Conservation (phyloP, 331 rosid species). For the Stylosanthes scabra region DNA sequence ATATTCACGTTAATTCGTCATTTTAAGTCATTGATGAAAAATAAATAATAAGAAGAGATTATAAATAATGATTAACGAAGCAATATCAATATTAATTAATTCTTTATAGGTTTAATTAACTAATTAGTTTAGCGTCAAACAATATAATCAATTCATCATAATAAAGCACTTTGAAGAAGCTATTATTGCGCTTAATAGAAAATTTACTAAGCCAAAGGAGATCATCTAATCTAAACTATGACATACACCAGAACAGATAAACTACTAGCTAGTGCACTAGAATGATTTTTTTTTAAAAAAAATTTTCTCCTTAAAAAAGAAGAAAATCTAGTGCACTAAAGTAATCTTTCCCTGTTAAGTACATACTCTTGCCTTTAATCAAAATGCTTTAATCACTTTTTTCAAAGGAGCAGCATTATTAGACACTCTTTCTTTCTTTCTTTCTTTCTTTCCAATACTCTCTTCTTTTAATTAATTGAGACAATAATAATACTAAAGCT, state of each 20-base stretch:
- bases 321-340: not conserved
- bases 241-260: no score
- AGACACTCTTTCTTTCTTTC: not conserved
- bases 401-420: not conserved
- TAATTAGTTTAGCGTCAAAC: not conserved
- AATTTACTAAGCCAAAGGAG: not conserved
- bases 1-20: slow-evolving; percentile 5
- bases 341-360: slow-evolving; percentile 8
- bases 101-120: no score
- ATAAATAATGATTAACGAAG: slow-evolving; percentile 18
- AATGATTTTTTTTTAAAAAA: not conserved
- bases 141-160: not conserved
- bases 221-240: not conserved
- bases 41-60: not conserved
- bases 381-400: slow-evolving; percentile 22
- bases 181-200: not conserved
- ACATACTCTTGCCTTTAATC: slow-evolving; percentile 18
- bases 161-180: not conserved
- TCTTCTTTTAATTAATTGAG: slow-evolving; percentile 16
- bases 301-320: no score
- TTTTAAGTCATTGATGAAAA: not conserved
- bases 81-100: not conserved
- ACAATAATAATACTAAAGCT: slow-evolving; percentile 21
- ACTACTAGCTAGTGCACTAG: not conserved
- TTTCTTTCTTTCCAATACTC: slow-evolving; percentile 3